Conservation (phyloP, 78 protist species). For the Bodo saltans region DNA sequence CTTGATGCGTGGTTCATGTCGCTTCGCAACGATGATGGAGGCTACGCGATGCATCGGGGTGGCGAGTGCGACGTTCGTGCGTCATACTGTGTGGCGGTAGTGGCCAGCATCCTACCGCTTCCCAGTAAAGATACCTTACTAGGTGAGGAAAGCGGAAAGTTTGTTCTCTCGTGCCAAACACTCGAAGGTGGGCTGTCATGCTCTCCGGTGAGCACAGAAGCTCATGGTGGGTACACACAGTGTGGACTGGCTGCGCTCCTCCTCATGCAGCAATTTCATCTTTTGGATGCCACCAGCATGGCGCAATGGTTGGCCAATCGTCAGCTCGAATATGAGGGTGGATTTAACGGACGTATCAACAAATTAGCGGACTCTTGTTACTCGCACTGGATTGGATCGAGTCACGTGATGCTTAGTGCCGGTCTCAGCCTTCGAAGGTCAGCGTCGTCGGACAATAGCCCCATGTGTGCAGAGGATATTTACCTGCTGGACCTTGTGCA, state of each 20-base stretch:
- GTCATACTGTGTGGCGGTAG: conserved; percentile 70
- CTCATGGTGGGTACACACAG: conserved; percentile 98
- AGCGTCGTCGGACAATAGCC: not conserved
- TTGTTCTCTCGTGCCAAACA: conserved; percentile 78
- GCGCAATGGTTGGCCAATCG: conserved; percentile 72
- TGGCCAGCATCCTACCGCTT: conserved; percentile 48
- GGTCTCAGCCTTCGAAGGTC: not conserved
- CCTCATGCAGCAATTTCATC: conserved; percentile 30
- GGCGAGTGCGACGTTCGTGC: conserved; percentile 46
- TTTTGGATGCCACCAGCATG: conserved; percentile 47
- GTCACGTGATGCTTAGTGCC: conserved; percentile 28
- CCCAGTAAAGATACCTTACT: not conserved
- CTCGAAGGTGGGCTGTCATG: conserved; percentile 91
- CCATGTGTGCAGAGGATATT: not conserved
- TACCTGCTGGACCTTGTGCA: not conserved
- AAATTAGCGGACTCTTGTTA: conserved; percentile 97
- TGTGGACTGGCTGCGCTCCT: conserved; percentile 88
- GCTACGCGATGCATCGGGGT: conserved; percentile 75
- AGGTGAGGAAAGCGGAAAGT: conserved; percentile 8
- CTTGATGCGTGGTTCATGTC: conserved; percentile 28
- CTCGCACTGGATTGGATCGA: conserved; percentile 89
- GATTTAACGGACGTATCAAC: conserved; percentile 94
- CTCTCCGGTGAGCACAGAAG: conserved; percentile 84
- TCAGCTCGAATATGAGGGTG: conserved; percentile 87
- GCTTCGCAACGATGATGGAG: conserved; percentile 42